Evolutionary conservation across 768 basidiomycete genomes (phyloP), one percentile per base, ranked within the genome.

Genomic region (Suillus ampliporus): DNA sequence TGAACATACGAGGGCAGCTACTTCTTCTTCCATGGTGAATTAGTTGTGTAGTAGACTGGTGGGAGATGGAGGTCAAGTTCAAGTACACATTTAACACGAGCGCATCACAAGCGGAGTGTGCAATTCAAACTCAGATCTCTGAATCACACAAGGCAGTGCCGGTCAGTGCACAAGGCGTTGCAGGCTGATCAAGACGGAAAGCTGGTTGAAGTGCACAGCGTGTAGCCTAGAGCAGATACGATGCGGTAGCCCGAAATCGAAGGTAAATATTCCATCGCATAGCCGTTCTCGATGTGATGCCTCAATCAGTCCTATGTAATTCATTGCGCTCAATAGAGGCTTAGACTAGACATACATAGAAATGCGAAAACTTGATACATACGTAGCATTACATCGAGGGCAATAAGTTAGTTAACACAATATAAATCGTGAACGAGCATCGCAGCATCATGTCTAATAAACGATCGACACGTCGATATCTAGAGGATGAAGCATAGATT

Each of bases 21-120:
- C 83, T 74, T 89, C 87, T 70, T 88, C 87, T 75, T 89, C 86
- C 86, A 88, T 88, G 58, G 75, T 61, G 26, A 61, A 63, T 61
- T 65, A 61, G 67, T 68, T 51, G 72, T 53, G 71, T 62, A 63
- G 64, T 59, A 64, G 57, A 63, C 62, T 65, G 69, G 61, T 63
- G 43, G 53, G 61, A 67, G 65, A 67, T 67, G 69, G 64, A 62
- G 59, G 41, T 31, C 56, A 34, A 51, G 19, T 51, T 51, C 11
- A 34, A 34, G 37, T 31, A 31, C 31, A 6, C 31, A 31, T 31
- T n/a, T n/a, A n/a, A 28, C 17, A 31, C 50, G 6, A 51, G 50
- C 50, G 28, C 50, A 19, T 51, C 50, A 51, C 50, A 31, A 51
- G 50, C 50, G 50, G 50, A 51, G 50, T 51, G 19, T 51, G 50